Evolutionary conservation across 192 early-diverging fungal genomes (phyloP).

Genomic region (Cetraspora pellucida): DNA sequence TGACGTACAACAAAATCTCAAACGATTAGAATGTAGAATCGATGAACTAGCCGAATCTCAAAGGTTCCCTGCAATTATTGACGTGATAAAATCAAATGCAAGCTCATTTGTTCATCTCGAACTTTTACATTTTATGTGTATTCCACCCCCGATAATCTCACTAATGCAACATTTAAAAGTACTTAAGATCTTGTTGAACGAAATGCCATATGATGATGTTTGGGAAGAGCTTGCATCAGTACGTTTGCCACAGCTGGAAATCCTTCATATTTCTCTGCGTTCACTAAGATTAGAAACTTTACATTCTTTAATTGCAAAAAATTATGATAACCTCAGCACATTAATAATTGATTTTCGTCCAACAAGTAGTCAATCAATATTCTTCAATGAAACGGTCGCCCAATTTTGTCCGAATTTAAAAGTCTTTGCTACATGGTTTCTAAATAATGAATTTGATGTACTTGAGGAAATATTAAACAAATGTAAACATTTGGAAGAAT

Average conservation of each 20-base stretch:
- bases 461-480: background rate
- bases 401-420: slow-evolving; percentile 1
- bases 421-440: background rate
- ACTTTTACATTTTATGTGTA: background rate
- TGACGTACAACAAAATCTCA: background rate
- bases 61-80: background rate
- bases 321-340: background rate
- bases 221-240: background rate
- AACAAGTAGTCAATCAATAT: background rate
- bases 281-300: background rate
- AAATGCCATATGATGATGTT: background rate
- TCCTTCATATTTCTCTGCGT: background rate
- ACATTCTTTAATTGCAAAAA: background rate
- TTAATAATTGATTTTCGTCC: background rate
- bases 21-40: background rate
- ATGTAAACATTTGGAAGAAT: background rate
- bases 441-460: background rate
- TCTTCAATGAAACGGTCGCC: background rate
- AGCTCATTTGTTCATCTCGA: background rate
- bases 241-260: background rate
- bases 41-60: background rate
- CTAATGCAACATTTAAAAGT: background rate
- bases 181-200: background rate
- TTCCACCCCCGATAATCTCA: background rate
- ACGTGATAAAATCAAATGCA: background rate